Percentiles rank a stretch among this genome's conserved stretches.
Evolutionary conservation across 768 basidiomycete species (phyloP).

Genomic region (Lyophyllum shimeji): DNA sequence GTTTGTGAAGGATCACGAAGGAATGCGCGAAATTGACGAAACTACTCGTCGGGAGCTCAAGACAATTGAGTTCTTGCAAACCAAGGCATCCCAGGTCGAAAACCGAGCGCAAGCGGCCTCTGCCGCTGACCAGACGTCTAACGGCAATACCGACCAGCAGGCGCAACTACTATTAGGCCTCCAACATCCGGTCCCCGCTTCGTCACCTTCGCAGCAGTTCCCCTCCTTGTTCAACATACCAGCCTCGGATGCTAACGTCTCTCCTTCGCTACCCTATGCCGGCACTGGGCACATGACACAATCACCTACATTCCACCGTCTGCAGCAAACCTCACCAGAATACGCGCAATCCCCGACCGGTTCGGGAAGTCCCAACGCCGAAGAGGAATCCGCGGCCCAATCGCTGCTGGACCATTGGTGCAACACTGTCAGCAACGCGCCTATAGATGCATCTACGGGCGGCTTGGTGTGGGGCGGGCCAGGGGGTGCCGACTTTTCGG

Average conservation of each 20-base stretch:
- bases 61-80: conserved; percentile 81
- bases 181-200: conserved; percentile 37
- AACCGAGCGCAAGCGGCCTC: conserved; percentile 31
- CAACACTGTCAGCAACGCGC: conserved; percentile 71
- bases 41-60: conserved; percentile 81
- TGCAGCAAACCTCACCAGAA: conserved; percentile 52
- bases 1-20: conserved; percentile 70
- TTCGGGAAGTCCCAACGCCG: conserved; percentile 69
- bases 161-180: conserved; percentile 52
- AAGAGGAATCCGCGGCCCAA: conserved; percentile 77
- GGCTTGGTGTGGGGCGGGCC: conserved; percentile 63
- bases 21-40: conserved; percentile 71
- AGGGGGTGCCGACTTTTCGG: conserved; percentile 54
- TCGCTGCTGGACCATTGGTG: conserved; percentile 83
- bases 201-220: conserved; percentile 31
- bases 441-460: conserved; percentile 48
- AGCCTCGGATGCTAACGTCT: conserved; percentile 20
- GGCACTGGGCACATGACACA: conserved; percentile 31
- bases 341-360: conserved; percentile 58
- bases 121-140: conserved; percentile 25
- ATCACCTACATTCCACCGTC: conserved; percentile 59
- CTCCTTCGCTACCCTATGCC: conserved; percentile 28
- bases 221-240: conserved; percentile 30
- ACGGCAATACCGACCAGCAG: conserved; percentile 34
- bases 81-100: conserved; percentile 58